Evolutionary conservation across 306 rosid species (phyloP).

Genomic region (Lotus japonicus): DNA sequence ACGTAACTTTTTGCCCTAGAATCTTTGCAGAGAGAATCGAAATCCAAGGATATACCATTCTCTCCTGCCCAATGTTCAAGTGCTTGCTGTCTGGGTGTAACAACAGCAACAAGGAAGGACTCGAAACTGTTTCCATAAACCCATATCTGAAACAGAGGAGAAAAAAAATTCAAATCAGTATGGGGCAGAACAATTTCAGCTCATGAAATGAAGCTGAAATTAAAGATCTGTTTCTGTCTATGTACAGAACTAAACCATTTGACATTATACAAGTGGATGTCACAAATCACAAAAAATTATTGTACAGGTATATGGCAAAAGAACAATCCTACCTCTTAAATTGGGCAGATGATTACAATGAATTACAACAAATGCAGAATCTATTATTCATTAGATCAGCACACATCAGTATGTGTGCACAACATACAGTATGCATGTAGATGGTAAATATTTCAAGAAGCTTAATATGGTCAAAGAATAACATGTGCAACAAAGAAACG

Average conservation of each 20-base stretch:
- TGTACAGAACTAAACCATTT: neutral
- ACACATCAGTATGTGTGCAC: neutral
- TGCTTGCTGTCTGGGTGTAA: slow-evolving; percentile 57
- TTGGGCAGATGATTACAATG: neutral
- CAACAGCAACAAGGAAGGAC: slow-evolving; percentile 82
- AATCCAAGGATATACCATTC: slow-evolving; percentile 63
- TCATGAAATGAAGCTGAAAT: slow-evolving; percentile 13
- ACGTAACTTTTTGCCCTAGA: slow-evolving; percentile 58
- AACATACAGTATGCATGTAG: neutral
- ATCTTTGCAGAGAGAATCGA: slow-evolving; percentile 62
- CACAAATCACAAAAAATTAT: neutral
- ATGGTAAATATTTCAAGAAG: slow-evolving; percentile 1
- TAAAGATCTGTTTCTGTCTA: neutral
- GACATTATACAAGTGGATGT: slow-evolving; percentile 2
- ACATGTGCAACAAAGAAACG: slow-evolving; percentile 2
- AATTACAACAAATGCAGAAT: neutral
- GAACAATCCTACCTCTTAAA: neutral
- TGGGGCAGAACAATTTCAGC: slow-evolving; percentile 2
- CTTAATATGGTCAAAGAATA: neutral
- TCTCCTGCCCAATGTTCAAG: slow-evolving; percentile 78
- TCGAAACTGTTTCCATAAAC: slow-evolving; percentile 92
- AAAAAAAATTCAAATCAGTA: neutral
- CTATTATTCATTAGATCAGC: neutral
- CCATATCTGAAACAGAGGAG: slow-evolving; percentile 66
- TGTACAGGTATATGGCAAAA: neutral